Evolutionary conservation across 306 rosid genomes (phyloP), one percentile per base, ranked within the genome.

Genomic region (Begonia masoniana): DNA sequence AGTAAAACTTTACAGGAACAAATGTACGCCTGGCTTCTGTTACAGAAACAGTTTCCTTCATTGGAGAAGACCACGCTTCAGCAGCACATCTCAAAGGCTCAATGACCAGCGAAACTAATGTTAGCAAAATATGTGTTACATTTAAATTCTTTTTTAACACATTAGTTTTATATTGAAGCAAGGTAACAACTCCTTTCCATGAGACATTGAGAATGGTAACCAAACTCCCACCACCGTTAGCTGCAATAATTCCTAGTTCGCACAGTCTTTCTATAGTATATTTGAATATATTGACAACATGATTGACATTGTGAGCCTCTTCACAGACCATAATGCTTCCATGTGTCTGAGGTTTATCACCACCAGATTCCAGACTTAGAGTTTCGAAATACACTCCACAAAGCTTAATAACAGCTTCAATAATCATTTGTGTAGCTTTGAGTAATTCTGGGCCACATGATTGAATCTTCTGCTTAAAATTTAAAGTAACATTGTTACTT

Each of bases 151-250:
- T 69, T 13, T 75, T 63, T 21, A 81, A 66, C 53, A 36, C 57
- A 52, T 66, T 82, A 3, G 69, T 74, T 17, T 94, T 91, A 68
- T 71, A 65, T 74, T 82, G 97, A 76, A 89, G 94, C 80, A 89
- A 68, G 62, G 76, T 73, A 48, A 85, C 94, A 59, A 89, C 94
- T 51, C 91, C 95, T 80, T 85, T 89, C 97, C 97, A 89, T 15
- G 88, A 80, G 56, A 76, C 74, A 53, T 83, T 89, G 55, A 89
- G 89, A 65, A 89, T 77, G 53, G 60, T 77, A 17, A 89, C 95
- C 62, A 78, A 69, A 67, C 76, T 79, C 50, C 97, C 97, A 47
- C 95, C 97, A 36, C 68, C 75, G 50, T 78, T 78, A 62, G 95
- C 97, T 43, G 95, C 97, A 80, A 80, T 45, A 23, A 69, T 52